Percentiles rank a stretch among this genome's conserved stretches.
Conservation (phyloP, 2,329 filamentous ascomycete genomes). For the Alternaria sp. region DNA sequence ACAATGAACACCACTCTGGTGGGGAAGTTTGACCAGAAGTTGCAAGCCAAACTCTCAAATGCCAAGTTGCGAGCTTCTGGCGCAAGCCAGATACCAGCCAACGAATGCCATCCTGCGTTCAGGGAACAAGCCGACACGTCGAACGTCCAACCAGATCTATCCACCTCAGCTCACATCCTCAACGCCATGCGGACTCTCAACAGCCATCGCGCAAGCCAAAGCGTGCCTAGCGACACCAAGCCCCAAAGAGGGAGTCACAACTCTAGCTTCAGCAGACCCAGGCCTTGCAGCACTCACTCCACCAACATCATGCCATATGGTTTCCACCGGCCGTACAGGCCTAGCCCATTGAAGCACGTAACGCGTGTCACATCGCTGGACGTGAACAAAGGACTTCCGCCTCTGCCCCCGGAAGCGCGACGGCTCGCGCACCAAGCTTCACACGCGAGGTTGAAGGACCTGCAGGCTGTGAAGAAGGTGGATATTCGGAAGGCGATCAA, state of each 20-base stretch:
- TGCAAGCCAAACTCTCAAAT: not conserved
- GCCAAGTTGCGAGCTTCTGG: not conserved
- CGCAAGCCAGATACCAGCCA: not conserved
- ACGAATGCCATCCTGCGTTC: not conserved
- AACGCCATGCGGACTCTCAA: not conserved
- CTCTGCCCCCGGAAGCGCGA: conserved; percentile 8
- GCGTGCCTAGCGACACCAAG: not conserved
- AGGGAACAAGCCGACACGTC: not conserved
- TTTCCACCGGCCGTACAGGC: conserved; percentile 9
- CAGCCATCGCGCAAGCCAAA: not conserved
- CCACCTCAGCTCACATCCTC: not conserved
- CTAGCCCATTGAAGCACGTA: conserved; percentile 3
- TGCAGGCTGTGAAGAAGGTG: not conserved
- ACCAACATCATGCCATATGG: not conserved
- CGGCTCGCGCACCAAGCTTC: not conserved
- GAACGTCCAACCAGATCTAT: not conserved
- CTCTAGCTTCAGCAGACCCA: not conserved
- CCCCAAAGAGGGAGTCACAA: not conserved
- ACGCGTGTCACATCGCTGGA: not conserved
- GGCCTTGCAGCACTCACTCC: not conserved
- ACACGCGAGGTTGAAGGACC: not conserved
- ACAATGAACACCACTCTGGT: not conserved
- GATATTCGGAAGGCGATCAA: not conserved
- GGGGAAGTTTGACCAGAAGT: not conserved
- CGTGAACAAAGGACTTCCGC: conserved; percentile 15